A percentile compares a stretch with the other conserved stretches of the same genome.
phyloP scores from a whole-genome alignment of 495 filamentous ascomycete species.

The Daldinia concentrica region DNA sequence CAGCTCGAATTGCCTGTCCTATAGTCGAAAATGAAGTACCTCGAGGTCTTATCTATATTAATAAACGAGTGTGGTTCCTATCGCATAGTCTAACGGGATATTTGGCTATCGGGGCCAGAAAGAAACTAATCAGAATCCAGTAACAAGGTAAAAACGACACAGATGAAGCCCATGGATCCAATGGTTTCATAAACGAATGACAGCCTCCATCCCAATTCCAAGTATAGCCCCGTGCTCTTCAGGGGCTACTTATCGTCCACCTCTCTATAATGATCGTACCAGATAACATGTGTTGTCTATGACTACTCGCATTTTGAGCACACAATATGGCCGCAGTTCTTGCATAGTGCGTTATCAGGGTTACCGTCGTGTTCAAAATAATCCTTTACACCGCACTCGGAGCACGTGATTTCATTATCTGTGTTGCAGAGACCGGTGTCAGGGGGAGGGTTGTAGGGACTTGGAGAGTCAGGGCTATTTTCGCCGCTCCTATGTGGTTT shows the following conservation, averaged over 20 bases:
- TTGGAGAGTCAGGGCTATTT: too few species aligned
- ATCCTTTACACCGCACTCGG: background rate
- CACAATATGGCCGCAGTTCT: background rate
- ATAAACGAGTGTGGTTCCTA: constrained; percentile 15
- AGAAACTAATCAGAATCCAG: background rate
- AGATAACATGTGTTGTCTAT: background rate
- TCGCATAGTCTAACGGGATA: background rate
- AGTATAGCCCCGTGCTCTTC: background rate
- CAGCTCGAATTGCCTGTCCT: constrained; percentile 7
- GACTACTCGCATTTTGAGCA: background rate
- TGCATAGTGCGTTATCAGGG: background rate
- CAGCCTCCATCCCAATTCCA: background rate
- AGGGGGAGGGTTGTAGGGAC: background rate
- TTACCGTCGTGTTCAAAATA: constrained; percentile 8
- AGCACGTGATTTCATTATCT: background rate
- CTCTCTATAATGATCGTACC: background rate
- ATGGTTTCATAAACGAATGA: constrained; percentile 9
- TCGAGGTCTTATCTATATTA: constrained; percentile 32
- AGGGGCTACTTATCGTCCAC: background rate
- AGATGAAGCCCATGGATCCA: constrained; percentile 1
- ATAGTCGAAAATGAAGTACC: constrained; percentile 11
- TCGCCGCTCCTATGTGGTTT: constrained; percentile 15
- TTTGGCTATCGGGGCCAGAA: background rate
- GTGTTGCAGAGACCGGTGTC: background rate
- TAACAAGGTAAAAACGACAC: constrained; percentile 5